Evolutionary conservation across 768 basidiomycete species (phyloP), one percentile per base, ranked within the genome.

Genomic region (Cystobasidium tubakii): DNA sequence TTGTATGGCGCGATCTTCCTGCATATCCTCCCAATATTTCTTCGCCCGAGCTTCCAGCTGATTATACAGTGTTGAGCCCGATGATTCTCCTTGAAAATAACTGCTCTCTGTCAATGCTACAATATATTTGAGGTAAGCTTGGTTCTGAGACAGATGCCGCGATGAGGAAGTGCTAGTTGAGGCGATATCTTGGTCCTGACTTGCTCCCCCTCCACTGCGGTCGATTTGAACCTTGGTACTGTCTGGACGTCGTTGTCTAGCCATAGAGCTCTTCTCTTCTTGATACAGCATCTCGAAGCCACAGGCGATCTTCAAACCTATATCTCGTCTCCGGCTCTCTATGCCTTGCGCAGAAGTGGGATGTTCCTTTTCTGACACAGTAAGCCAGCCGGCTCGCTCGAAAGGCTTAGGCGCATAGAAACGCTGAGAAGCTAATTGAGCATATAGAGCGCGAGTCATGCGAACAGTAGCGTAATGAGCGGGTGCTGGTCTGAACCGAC

Each of bases 211-310:
- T n/a, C 10, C 27, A 23, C 23, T 31, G n/a, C 44, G 17, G 57
- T 60, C 13, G 21, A 31, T 27, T 15, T 60, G 25, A 4, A 60
- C n/a, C 53, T 55, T 55, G 7, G 53, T 55, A n/a, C n/a, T 23
- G 13, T 31, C 53, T 25, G 66, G 6, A 19, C 67, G 27, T 57
- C 50, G 31, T 74, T 72, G 4, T 62, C 23, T 44, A 36, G 60
- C 36, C n/a, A 29, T 50, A 31, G 73, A 54, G 43, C 36, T 46
- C 34, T 34, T 36, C 25, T 33, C 36, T 33, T 70, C 70, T 80
- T 90, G 88, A 80, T 90, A 97, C 46, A 96, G 85, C 85, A 98
- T 99, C 83, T 99, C 96, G 75, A 97, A 97, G 0, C 96, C 96
- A 75, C 91, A 91, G 1, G 92, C 92, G 66, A 98, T 88, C 83